Percentiles rank a stretch among this genome's conserved stretches.
Conservation (phyloP, 345 rosid genomes). For the Rhodamnia argentea region DNA sequence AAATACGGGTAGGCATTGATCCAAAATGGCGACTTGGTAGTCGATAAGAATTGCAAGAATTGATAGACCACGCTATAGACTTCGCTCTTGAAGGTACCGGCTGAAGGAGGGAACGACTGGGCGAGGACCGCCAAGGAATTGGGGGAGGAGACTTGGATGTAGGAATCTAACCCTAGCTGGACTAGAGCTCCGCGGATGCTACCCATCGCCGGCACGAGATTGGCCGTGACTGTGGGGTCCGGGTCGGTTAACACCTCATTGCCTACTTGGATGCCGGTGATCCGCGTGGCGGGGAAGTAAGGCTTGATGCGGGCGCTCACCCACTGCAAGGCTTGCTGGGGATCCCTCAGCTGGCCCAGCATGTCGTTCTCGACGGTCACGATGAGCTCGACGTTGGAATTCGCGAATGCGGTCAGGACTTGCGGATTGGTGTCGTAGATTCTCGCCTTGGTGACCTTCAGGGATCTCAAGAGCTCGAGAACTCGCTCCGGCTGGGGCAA, state of each 20-base stretch:
- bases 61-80: constrained; percentile 46
- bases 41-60: constrained; percentile 42
- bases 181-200: constrained; percentile 66
- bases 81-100: constrained; percentile 61
- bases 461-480: constrained; percentile 48
- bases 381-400: constrained; percentile 57
- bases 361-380: constrained; percentile 76
- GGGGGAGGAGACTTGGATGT: constrained; percentile 70
- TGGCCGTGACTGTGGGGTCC: constrained; percentile 33
- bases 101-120: constrained; percentile 85
- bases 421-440: constrained; percentile 88
- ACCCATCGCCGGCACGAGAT: constrained; percentile 68
- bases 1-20: constrained; percentile 96
- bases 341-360: constrained; percentile 46
- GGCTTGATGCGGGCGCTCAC: constrained; percentile 58
- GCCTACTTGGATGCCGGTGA: constrained; percentile 68
- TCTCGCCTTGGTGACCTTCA: constrained; percentile 56
- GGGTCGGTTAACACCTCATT: constrained; percentile 58
- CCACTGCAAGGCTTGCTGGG: constrained; percentile 81
- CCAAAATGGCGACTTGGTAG: constrained; percentile 64
- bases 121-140: constrained; percentile 60
- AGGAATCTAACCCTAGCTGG: constrained; percentile 57
- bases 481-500: constrained; percentile 68
- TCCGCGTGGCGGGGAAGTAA: constrained; percentile 51
- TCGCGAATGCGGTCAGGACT: constrained; percentile 59